A percentile compares a stretch with the other conserved stretches of the same genome.
phyloP scores from a whole-genome alignment of 1,284 basidiomycete species.

The Ustilago cynodontis region DNA sequence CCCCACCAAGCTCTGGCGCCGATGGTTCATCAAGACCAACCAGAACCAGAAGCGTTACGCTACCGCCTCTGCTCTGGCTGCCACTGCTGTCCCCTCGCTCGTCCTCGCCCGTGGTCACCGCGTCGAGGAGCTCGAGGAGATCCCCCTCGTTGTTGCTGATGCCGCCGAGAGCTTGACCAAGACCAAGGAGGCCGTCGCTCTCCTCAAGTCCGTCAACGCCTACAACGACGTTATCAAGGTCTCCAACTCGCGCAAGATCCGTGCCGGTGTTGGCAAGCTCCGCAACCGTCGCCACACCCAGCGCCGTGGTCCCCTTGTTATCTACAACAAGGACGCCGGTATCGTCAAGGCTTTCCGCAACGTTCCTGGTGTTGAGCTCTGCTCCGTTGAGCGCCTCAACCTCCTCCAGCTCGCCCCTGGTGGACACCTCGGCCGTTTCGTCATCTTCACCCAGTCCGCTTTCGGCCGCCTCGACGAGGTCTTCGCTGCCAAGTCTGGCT shows the following conservation, averaged over 20 bases:
- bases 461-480: conserved; percentile 93
- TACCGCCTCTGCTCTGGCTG: conserved; percentile 95
- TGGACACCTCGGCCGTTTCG: conserved; percentile 98
- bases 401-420: conserved; percentile 99
- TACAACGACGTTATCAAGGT: conserved; percentile 96
- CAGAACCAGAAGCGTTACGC: conserved; percentile 99
- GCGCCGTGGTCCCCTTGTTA: conserved; percentile 95
- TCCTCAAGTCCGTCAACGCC: conserved; percentile 85
- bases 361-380: conserved; percentile 97
- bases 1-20: conserved; percentile 99
- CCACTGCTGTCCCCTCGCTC: conserved; percentile 96
- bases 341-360: conserved; percentile 99
- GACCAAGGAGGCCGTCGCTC: conserved; percentile 96
- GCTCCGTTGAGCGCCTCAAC: conserved; percentile 94
- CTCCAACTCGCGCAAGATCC: conserved; percentile 95
- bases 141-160: conserved; percentile 89
- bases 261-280: conserved; percentile 97
- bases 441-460: conserved; percentile 98
- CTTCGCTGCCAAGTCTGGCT: conserved; percentile 90
- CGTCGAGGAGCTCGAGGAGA: conserved; percentile 96
- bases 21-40: conserved; percentile 99
- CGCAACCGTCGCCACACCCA: conserved; percentile 97
- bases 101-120: conserved; percentile 99
- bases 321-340: conserved; percentile 98
- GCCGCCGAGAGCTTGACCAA: conserved; percentile 88